A percentile compares a stretch with the other conserved stretches of the same genome.
phyloP scores from a whole-genome alignment of 1,139 yeast genomes.

The Pichia sp. region DNA sequence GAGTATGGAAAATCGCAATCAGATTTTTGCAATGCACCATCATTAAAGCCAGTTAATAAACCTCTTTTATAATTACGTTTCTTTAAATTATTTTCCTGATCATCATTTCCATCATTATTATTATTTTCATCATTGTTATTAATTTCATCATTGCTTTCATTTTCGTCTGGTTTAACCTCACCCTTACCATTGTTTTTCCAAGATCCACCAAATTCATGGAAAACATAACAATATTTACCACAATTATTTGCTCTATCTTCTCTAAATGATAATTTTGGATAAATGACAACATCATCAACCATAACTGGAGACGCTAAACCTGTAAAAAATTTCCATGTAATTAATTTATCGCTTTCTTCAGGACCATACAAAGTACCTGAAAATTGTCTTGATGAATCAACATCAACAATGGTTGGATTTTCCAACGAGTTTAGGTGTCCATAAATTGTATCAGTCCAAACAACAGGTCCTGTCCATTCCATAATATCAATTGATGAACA shows the following conservation, averaged over 20 bases:
- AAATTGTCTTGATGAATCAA: constrained; percentile 27
- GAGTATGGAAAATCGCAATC: constrained; percentile 16
- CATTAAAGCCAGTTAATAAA: neutral
- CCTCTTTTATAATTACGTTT: neutral
- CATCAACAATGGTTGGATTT: constrained; percentile 29
- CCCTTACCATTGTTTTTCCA: constrained; percentile 31
- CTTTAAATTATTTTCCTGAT: constrained; percentile 10
- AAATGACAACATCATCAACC: constrained; percentile 75
- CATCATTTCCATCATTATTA: constrained; percentile 16
- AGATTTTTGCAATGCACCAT: neutral
- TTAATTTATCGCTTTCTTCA: constrained; percentile 20
- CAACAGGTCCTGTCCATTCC: constrained; percentile 56
- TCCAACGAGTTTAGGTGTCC: constrained; percentile 35
- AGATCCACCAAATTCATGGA: constrained; percentile 29
- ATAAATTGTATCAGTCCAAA: constrained; percentile 53
- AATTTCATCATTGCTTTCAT: neutral
- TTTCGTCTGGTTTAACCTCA: constrained; percentile 26
- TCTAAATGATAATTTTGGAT: constrained; percentile 48
- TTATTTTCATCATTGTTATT: neutral
- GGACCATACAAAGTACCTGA: constrained; percentile 28
- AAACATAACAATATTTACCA: constrained; percentile 29
- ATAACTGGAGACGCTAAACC: constrained; percentile 63
- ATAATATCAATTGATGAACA: constrained; percentile 37
- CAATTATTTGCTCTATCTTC: constrained; percentile 28
- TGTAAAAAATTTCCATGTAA: constrained; percentile 62